phyloP scores from a whole-genome alignment of 2,329 filamentous ascomycete genomes.

The Aspergillus sp. region DNA sequence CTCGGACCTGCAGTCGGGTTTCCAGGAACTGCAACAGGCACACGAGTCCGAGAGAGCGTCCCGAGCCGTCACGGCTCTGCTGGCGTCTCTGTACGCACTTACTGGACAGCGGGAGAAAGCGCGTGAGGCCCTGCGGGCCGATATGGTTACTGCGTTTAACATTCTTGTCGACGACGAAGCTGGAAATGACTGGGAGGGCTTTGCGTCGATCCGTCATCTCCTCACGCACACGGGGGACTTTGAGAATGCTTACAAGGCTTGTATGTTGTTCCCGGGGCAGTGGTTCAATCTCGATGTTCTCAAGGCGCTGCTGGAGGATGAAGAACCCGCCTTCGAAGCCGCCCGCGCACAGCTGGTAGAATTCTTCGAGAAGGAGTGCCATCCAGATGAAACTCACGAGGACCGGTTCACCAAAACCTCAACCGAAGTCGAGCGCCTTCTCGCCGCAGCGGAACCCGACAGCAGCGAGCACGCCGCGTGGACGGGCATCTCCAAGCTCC shows the following conservation, averaged over 20 bases:
- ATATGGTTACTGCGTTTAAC: conserved; percentile 8
- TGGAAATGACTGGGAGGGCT: conserved; percentile 2
- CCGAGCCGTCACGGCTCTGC: neutral
- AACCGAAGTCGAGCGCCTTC: neutral
- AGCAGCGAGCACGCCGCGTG: neutral
- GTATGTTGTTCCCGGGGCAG: neutral
- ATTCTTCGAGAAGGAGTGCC: neutral
- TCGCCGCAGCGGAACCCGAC: neutral
- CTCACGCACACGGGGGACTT: conserved; percentile 2
- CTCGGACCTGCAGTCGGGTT: neutral
- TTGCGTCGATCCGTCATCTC: neutral
- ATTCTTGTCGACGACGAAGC: conserved; percentile 4
- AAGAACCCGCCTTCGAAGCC: neutral
- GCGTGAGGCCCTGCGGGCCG: neutral
- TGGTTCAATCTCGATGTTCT: neutral
- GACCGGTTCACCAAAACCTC: neutral
- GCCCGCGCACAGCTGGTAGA: neutral
- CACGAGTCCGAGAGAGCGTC: neutral
- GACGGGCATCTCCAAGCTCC: neutral
- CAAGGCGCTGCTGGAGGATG: neutral
- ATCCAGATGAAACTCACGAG: neutral
- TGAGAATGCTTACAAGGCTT: neutral
- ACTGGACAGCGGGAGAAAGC: neutral
- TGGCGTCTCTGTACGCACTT: conserved; percentile 2
- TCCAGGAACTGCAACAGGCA: neutral